phyloP scores from a whole-genome alignment of 176 grass and related monocot species.

The Oryza glumipatula region DNA sequence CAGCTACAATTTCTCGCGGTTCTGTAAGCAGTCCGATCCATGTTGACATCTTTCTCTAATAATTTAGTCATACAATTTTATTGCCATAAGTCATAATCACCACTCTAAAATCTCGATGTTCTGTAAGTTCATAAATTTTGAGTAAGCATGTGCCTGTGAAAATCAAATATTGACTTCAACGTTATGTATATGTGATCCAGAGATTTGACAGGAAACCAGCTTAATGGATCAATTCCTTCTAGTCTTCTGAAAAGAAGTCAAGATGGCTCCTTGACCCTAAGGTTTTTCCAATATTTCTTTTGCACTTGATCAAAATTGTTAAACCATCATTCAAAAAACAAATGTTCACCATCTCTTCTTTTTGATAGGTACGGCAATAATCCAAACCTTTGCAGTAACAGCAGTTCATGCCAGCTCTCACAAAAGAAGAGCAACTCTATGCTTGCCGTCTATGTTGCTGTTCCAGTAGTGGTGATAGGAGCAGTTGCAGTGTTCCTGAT shows the following conservation, averaged over 20 bases:
- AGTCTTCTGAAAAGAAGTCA: conserved; percentile 44
- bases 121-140: too few species aligned
- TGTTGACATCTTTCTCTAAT: not conserved
- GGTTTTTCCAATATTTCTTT: conserved; percentile 1
- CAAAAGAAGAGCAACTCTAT: conserved; percentile 41
- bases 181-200: conserved; percentile 8
- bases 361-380: conserved; percentile 42
- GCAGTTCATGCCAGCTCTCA: conserved; percentile 17
- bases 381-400: conserved; percentile 46
- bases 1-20: conserved; percentile 36
- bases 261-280: conserved; percentile 48
- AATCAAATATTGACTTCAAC: not conserved
- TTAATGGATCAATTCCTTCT: conserved; percentile 53
- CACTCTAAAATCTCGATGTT: too few species aligned
- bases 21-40: conserved; percentile 47
- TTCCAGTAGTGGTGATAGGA: conserved; percentile 42
- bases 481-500: conserved; percentile 32
- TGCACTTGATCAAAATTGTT: not conserved
- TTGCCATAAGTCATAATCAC: too few species aligned
- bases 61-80: not conserved
- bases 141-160: too few species aligned
- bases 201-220: conserved; percentile 57
- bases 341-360: not conserved
- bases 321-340: too few species aligned
- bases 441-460: conserved; percentile 43